Percentiles rank a stretch among this genome's conserved stretches.
Evolutionary conservation across 495 filamentous ascomycete genomes (phyloP).

Genomic region (Cercophora samala): DNA sequence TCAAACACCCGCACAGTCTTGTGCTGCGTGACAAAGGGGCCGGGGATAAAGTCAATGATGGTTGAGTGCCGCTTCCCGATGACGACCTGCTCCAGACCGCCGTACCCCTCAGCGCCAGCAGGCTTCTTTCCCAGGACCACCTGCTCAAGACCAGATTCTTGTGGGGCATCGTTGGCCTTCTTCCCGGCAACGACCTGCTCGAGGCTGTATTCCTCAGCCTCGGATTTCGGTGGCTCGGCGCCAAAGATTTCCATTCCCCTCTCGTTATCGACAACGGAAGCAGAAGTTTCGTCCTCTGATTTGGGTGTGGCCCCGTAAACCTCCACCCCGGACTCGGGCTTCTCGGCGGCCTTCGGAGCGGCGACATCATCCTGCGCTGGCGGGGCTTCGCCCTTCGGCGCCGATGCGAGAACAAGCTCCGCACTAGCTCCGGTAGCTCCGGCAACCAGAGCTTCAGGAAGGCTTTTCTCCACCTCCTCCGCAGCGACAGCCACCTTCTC

Average conservation of each 20-base stretch:
- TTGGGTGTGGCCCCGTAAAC: background rate
- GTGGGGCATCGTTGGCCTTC: no score
- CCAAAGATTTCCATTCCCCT: background rate
- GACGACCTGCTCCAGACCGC: background rate
- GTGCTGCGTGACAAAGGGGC: conserved; percentile 29
- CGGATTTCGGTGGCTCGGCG: background rate
- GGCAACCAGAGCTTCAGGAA: background rate
- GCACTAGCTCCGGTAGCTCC: background rate
- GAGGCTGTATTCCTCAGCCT: background rate
- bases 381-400: background rate
- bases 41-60: conserved; percentile 12
- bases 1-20: conserved; percentile 38
- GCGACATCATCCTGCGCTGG: background rate
- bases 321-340: background rate
- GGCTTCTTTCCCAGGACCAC: background rate
- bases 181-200: background rate
- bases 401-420: background rate
- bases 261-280: background rate
- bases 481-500: no score
- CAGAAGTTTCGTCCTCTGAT: background rate
- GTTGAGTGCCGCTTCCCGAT: conserved; percentile 3
- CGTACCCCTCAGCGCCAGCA: conserved; percentile 2
- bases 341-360: background rate
- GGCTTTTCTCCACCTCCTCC: background rate
- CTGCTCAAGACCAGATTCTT: background rate